Base-by-base conservation (phyloP, 257 asterid species). In the Nicotiana otophora region DNA sequence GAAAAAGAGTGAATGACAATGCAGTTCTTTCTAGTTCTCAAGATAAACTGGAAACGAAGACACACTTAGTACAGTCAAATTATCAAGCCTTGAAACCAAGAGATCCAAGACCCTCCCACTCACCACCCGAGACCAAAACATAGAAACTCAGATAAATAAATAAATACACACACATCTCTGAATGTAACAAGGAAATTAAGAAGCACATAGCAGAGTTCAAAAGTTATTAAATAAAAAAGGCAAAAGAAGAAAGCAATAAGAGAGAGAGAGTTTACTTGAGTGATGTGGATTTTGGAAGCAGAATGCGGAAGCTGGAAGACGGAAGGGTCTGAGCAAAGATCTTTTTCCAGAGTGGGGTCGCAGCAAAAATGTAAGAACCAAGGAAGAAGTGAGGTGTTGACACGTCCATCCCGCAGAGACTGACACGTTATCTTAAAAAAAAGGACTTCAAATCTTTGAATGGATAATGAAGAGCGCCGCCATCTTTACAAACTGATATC, bases 261-360 rank as follows among this genome's bases (percentile, higher is more conserved):
- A 26, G 66, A 60, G 48, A 23, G 42, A 75, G 80, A 75, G 28
- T 75, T 51, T 75, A 75, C 80, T 75, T 51, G 28, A 75, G 80
- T 51, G 63, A 75, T 16, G 80, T 17, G 9, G 63, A 75, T 7
- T 46, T 46, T 20, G 5, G 15, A 39, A 4, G 3, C 20, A 7
- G n/a, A 14, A 72, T 48, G 60, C 61, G 39, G 79, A n/a, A n/a
- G n/a, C n/a, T 26, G 62, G 80, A 26, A 16, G 63, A 8, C 42
- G 80, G 63, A 75, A 19, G 5, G 2, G 23, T 51, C 46, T 51
- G 63, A 75, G 63, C 16, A 75, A 51, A 46, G 12, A 28, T 28
- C 63, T 15, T 48, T 75, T 51, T 51, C 80, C 16, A 51, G 63
- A 75, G n/a, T 64, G 80, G 63, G 63, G 63, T 75, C 80, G 15